Percentiles rank a stretch among this genome's conserved stretches.
phyloP scores from a whole-genome alignment of 2,329 filamentous ascomycete species.

The Rutstroemia sp. region DNA sequence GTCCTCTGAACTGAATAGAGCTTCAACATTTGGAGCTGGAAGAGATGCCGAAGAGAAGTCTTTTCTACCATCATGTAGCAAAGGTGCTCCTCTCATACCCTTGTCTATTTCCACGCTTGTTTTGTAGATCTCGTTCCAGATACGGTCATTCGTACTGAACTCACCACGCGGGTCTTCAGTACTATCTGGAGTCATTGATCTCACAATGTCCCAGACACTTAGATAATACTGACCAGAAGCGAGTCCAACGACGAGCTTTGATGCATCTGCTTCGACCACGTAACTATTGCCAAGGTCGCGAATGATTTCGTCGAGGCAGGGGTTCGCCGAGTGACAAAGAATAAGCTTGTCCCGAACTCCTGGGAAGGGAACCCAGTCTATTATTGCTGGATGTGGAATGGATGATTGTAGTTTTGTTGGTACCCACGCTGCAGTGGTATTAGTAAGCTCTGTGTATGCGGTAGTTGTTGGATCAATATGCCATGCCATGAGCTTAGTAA shows the following conservation, averaged over 20 bases:
- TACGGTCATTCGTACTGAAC: background rate
- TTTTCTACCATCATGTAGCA: background rate
- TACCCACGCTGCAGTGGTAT: background rate
- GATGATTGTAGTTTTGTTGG: constrained; percentile 3
- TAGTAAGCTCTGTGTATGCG: background rate
- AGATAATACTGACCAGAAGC: background rate
- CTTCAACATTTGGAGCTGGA: background rate
- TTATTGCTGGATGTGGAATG: background rate
- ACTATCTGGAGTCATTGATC: background rate
- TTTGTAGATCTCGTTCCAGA: background rate
- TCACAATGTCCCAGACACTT: constrained; percentile 1
- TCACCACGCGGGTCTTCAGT: background rate
- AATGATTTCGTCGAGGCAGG: constrained; percentile 3
- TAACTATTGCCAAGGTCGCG: constrained; percentile 5
- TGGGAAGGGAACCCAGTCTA: constrained; percentile 4
- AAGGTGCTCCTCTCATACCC: background rate
- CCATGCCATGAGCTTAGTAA: background rate
- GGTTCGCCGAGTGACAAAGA: constrained; percentile 2
- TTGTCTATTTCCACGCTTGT: background rate
- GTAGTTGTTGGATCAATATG: constrained; percentile 3
- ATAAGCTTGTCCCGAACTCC: constrained; percentile 1
- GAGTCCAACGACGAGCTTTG: background rate
- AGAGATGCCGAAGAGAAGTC: background rate
- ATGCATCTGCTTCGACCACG: constrained; percentile 3
- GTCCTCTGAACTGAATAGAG: background rate